Evolutionary conservation across 345 rosid species (phyloP), one percentile per base, ranked within the genome.

Genomic region (Turnera subulata): DNA sequence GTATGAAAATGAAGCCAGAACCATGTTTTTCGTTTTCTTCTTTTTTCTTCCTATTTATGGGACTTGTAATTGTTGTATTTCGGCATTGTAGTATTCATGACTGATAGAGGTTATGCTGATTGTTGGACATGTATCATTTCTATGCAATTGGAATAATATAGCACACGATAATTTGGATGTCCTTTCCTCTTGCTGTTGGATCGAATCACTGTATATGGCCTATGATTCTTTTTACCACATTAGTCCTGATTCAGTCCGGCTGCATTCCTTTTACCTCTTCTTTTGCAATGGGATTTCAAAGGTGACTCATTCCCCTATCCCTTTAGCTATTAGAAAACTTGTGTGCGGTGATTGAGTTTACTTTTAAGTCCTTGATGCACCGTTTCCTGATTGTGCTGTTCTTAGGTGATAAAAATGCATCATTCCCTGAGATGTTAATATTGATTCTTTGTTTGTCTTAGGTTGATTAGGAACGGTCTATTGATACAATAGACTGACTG

Each of bases 201-300:
- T 8, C 8, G 8, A 29, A 29, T 29, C 8, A 4, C 35, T 29
- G 35, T 29, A 8, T 29, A 29, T 8, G 4, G 8, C 8, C 35
- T 29, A 3, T 29, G 8, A 3, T 29, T 29, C 35, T 29, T 29
- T 29, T 29, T 29, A 8, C 35, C 8, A 8, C 35, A n/a, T n/a
- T n/a, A n/a, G n/a, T n/a, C n/a, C n/a, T n/a, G n/a, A n/a, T n/a
- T n/a, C n/a, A n/a, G n/a, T n/a, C n/a, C 85, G 88, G 48, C 71
- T 91, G 47, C 92, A 91, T 55, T 75, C 88, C 22, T 72, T 73
- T n/a, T 92, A 96, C 0, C 74, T 88, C 50, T 88, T 81, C 53
- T 91, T 15, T 92, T 91, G 6, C 92, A 91, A 72, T 96, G 96
- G 13, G 98, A 91, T 46, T 82, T 91, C 63, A 91, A 91, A 61